phyloP scores from a whole-genome alignment of 495 filamentous ascomycete species.

The Xylaria scruposa region DNA sequence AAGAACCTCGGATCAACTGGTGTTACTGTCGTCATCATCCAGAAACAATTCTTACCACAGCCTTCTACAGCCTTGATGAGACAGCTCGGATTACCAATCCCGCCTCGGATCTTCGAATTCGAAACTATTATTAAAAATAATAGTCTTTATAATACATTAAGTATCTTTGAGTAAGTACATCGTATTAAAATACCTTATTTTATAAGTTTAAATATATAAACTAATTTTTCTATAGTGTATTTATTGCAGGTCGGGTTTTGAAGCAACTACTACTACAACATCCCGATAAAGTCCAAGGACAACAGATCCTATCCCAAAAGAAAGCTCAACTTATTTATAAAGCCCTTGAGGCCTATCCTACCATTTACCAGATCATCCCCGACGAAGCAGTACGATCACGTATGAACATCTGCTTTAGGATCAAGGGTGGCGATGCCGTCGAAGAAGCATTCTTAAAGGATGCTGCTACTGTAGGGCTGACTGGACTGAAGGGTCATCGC shows the following conservation, averaged over 20 bases:
- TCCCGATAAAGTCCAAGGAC: constrained; percentile 63
- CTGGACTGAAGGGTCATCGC: constrained; percentile 75
- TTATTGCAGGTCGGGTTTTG: constrained; percentile 77
- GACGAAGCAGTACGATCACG: constrained; percentile 69
- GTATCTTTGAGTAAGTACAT: constrained; percentile 70
- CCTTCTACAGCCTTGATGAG: constrained; percentile 63
- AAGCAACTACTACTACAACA: constrained; percentile 59
- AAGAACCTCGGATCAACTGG: constrained; percentile 84
- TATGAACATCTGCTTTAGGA: constrained; percentile 87
- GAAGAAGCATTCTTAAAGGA: constrained; percentile 77
- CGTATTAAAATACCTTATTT: neutral
- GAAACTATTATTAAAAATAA: constrained; percentile 74
- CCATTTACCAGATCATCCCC: constrained; percentile 66
- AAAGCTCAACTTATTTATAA: constrained; percentile 75
- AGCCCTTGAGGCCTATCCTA: constrained; percentile 66
- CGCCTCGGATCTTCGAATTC: constrained; percentile 73
- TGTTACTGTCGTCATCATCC: constrained; percentile 77
- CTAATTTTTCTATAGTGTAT: constrained; percentile 54
- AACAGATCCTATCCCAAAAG: constrained; percentile 63
- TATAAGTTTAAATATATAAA: neutral
- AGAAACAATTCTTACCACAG: constrained; percentile 68
- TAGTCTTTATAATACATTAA: constrained; percentile 83
- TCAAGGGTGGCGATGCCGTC: constrained; percentile 41
- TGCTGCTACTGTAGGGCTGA: constrained; percentile 62
- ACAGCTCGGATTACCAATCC: constrained; percentile 68